Percentiles rank a stretch among this genome's conserved stretches.
phyloP scores from a whole-genome alignment of 2,329 filamentous ascomycete species.

The Gnomoniopsis smithogilvyi region DNA sequence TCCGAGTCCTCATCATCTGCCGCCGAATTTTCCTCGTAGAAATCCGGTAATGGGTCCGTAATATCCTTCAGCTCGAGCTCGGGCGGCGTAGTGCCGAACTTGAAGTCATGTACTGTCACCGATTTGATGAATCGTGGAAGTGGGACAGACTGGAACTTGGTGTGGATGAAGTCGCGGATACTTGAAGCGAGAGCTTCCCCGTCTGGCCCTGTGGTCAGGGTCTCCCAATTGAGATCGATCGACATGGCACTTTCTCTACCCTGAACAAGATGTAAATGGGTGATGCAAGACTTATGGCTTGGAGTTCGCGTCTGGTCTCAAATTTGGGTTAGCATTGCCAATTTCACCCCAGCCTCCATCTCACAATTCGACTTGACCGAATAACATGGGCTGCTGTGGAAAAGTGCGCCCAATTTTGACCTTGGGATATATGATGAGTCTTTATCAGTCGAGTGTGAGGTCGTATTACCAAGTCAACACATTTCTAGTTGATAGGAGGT shows the following conservation, averaged over 20 bases:
- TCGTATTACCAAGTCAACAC: background rate
- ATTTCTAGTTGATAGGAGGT: too few relatives aligned
- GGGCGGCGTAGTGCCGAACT: slow-evolving; percentile 81
- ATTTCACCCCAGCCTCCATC: background rate
- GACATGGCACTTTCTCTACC: slow-evolving; percentile 61
- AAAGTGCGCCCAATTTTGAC: background rate
- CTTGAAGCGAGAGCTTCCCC: slow-evolving; percentile 78
- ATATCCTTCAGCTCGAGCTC: slow-evolving; percentile 94
- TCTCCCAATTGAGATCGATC: slow-evolving; percentile 96
- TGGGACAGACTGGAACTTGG: slow-evolving; percentile 88
- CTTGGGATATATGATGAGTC: background rate
- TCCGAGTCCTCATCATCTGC: slow-evolving; percentile 50
- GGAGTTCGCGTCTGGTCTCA: background rate
- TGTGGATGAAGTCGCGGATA: slow-evolving; percentile 91
- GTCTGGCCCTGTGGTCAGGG: slow-evolving; percentile 84
- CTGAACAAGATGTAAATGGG: background rate
- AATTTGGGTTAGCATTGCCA: background rate
- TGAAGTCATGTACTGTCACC: slow-evolving; percentile 90
- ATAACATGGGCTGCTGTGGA: background rate
- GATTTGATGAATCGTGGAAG: slow-evolving; percentile 96
- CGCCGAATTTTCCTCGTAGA: slow-evolving; percentile 82
- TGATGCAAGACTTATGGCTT: background rate
- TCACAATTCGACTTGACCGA: background rate
- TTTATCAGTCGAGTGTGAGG: background rate
- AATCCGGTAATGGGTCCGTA: slow-evolving; percentile 90